Percentiles rank a stretch among this genome's conserved stretches.
Evolutionary conservation across 371 early-diverging fungal species (phyloP).

Genomic region (Blastocladiella emersonii): DNA sequence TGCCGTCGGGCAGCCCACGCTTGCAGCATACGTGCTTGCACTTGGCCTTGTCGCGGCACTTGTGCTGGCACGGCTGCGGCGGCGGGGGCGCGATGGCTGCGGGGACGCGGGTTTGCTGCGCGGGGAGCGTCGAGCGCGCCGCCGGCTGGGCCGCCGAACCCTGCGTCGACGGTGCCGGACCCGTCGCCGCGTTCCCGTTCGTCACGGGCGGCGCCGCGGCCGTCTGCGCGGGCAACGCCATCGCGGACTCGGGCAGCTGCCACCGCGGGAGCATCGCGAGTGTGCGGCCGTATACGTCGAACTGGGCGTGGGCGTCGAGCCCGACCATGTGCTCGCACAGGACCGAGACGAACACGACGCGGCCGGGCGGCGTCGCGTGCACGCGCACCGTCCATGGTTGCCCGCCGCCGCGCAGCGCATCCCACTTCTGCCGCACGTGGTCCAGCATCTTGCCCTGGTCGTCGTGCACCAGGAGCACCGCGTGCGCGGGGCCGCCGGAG

Average conservation of each 20-base stretch:
- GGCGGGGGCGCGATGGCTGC: not conserved
- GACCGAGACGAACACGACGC: not conserved
- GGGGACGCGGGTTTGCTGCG: not conserved
- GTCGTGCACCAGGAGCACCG: not conserved
- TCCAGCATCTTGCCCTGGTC: not conserved
- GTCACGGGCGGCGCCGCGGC: not conserved
- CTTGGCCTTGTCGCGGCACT: not conserved
- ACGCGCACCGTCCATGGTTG: no score
- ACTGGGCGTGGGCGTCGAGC: slow-evolving; percentile 42
- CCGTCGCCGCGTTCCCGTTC: not conserved
- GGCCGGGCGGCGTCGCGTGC: not conserved
- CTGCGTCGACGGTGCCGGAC: not conserved
- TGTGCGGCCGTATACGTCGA: not conserved
- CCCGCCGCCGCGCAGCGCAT: not conserved
- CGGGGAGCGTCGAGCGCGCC: not conserved
- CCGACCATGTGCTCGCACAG: slow-evolving; percentile 25
- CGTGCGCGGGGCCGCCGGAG: not conserved
- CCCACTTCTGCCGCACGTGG: no score
- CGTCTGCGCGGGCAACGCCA: slow-evolving; percentile 63
- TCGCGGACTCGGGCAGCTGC: slow-evolving; percentile 8
- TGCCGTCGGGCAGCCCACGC: no score
- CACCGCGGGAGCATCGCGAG: slow-evolving; percentile 13
- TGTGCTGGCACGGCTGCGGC: not conserved
- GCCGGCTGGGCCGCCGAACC: not conserved
- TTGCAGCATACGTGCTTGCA: not conserved